Base-by-base conservation (phyloP, 2,329 filamentous ascomycete species). In the Paraphoma chrysanthemicola region DNA sequence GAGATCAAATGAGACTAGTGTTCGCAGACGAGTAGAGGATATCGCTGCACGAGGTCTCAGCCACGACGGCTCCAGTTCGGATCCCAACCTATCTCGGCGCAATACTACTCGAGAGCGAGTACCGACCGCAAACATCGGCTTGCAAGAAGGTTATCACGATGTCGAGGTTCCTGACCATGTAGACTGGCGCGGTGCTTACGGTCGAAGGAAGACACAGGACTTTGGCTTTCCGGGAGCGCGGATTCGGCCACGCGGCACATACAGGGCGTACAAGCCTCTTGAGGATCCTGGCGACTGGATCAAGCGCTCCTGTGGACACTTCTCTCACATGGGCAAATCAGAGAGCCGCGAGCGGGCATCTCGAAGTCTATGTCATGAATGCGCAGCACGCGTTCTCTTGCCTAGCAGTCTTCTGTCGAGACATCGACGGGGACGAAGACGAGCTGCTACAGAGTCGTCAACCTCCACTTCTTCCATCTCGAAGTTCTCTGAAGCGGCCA, bases 201-300 rank as follows among this genome's bases (percentile, higher is more conserved):
- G 72, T 14, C 70, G 69, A 43, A 71, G 72, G 31, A 62, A 62
- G 23, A 73, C 70, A 7, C 59, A 67, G 43, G 71, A 76, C 44
- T 75, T 76, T 47, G 70, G 72, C 23, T 76, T 64, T 44, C 72
- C 69, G 33, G 70, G 72, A 41, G 72, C 72, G 49, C 64, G 63
- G 17, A 69, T 72, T 50, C 73, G 68, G 36, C 59, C 61, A 36
- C 43, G 52, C 36, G 39, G 57, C 33, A 59, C 63, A 8, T 58
- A 51, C 39, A 47, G 51, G 38, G 48, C 53, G 10, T 57, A 47
- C 16, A 59, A 56, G 28, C 60, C 62, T n/a, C 51, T 69, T 3
- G 53, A 61, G 46, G 60, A 69, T 43, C 67, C 69, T 18, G 53
- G 56, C 3, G 62, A 59, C n/a, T 74, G 68, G 69, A 51, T 51